Conservation (phyloP, 2,329 filamentous ascomycete genomes). For the Neospermospora avenae region DNA sequence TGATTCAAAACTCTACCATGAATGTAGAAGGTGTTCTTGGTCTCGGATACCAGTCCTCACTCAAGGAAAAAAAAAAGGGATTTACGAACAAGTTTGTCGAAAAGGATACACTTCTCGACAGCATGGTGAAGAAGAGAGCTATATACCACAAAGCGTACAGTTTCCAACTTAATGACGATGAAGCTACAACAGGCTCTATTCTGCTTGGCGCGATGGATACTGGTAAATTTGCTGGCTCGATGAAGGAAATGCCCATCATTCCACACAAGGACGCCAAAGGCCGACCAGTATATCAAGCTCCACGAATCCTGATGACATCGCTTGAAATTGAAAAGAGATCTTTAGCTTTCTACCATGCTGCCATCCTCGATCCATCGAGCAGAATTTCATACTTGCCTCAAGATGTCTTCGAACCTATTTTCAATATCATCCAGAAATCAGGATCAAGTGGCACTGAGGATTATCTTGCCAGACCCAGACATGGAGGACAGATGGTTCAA, state of each 20-base stretch:
- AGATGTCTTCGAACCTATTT: neutral
- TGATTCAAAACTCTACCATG: constrained; percentile 46
- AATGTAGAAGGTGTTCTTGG: constrained; percentile 52
- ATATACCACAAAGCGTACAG: constrained; percentile 41
- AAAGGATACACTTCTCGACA: constrained; percentile 29
- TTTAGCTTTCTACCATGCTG: neutral
- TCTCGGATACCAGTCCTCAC: constrained; percentile 52
- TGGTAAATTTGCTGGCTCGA: constrained; percentile 41
- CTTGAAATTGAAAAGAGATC: constrained; percentile 11
- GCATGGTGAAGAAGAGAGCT: constrained; percentile 40
- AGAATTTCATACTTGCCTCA: neutral
- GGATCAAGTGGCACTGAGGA: no score
- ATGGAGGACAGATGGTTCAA: neutral
- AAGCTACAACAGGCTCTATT: constrained; percentile 32
- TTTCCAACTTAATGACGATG: constrained; percentile 33
- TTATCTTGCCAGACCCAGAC: neutral
- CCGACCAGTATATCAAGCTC: constrained; percentile 16
- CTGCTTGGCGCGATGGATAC: constrained; percentile 46
- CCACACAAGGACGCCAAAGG: constrained; percentile 16
- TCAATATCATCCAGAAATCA: neutral
- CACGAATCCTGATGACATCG: constrained; percentile 27
- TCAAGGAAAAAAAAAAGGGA: constrained; percentile 7
- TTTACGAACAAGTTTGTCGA: no score
- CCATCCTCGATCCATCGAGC: neutral
- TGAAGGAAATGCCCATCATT: constrained; percentile 4